Percentiles rank a stretch among this genome's conserved stretches.
Evolutionary conservation across 148 eudicot species (phyloP).

Genomic region (Pharnaceum exiguum): DNA sequence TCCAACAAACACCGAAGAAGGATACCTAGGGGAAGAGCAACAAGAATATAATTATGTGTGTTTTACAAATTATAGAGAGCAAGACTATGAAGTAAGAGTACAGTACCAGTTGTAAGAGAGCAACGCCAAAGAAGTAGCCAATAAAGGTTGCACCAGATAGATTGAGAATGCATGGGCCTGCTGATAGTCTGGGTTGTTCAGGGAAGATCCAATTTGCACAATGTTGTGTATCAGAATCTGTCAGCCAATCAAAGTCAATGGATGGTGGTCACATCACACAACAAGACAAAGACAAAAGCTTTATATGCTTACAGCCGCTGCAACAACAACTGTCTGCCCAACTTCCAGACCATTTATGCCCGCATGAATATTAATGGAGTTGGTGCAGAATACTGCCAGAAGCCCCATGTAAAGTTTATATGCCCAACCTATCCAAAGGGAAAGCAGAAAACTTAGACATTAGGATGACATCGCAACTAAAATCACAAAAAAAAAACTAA

Average conservation of each 20-base stretch:
- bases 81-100: neutral
- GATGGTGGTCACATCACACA: neutral
- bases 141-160: conserved; percentile 84
- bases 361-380: conserved; percentile 95
- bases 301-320: conserved; percentile 70
- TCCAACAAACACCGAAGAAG: conserved; percentile 97
- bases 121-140: conserved; percentile 92
- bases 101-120: conserved; percentile 87
- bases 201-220: conserved; percentile 88
- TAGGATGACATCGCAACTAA: conserved; percentile 2
- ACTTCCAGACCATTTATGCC: conserved; percentile 98
- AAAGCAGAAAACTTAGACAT: neutral
- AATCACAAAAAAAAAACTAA: neutral
- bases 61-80: neutral
- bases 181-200: conserved; percentile 58
- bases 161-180: conserved; percentile 99
- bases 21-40: conserved; percentile 52
- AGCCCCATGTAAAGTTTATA: conserved; percentile 94
- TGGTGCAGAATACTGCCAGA: conserved; percentile 92
- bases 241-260: conserved; percentile 14
- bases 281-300: conserved; percentile 1
- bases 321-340: conserved; percentile 93
- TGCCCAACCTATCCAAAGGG: conserved; percentile 57
- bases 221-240: conserved; percentile 89
- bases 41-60: neutral